Evolutionary conservation across 1,284 basidiomycete genomes (phyloP), one percentile per base, ranked within the genome.

Genomic region (Austroboletus niveus): DNA sequence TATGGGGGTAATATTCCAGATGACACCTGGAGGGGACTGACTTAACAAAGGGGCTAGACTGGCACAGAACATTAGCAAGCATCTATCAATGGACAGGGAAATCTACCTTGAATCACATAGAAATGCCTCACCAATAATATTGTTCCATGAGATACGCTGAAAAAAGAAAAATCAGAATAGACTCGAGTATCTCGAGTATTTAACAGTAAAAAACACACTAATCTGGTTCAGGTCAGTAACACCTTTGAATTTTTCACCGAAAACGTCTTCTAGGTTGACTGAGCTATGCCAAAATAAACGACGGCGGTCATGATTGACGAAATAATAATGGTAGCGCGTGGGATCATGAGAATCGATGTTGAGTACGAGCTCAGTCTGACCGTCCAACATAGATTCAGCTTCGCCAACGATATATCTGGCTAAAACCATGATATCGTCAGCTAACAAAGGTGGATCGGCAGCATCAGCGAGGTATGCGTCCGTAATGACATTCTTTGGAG

Each of bases 401-500:
- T 32, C 8, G 5, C 12, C 17, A 17, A 31, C 31, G 27, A 43
- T 29, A 10, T 20, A n/a, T 20, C 30, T 43, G 1, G 42, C 42
- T 3, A n/a, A 32, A 10, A 8, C 29, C 4, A 43, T 29, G 5
- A 43, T 31, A 8, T 43, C 30, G 8, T 31, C 42, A 4, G 29
- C 27, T 17, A 14, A 24, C 20, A 11, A 17, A 39, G 38, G 38
- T 20, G 35, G 35, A n/a, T 50, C 17, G 9, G 22, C 14, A 27
- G 27, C 10, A 14, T 30, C 15, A 4, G 0, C 32, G 30, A 61
- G 52, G 7, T 3, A 27, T 9, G 27, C 35, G 9, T 60, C 59
- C 45, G 61, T 63, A 45, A 60, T 59, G 43, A 64, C 29, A 35
- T 44, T 59, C 57, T 62, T 15, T 42, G 17, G 48, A 6, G 17